Conservation (phyloP, 805 yeast species). For the Metschnikowia cerradonensis region DNA sequence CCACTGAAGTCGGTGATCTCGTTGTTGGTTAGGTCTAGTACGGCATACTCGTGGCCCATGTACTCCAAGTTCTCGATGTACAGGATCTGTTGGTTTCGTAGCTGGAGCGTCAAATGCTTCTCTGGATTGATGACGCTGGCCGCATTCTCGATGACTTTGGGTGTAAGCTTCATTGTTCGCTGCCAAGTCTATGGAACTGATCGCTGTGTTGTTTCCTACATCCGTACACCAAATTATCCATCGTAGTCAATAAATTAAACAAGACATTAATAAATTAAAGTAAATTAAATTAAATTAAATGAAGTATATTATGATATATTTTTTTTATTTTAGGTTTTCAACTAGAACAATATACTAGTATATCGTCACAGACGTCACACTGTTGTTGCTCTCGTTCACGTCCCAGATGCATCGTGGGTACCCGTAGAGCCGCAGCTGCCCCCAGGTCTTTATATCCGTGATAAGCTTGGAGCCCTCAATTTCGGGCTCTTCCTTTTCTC, state of each 20-base stretch:
- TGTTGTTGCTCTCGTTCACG: constrained; percentile 35
- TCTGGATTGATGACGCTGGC: constrained; percentile 33
- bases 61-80: constrained; percentile 34
- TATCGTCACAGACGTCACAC: constrained; percentile 35
- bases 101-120: constrained; percentile 31
- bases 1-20: constrained; percentile 52
- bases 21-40: constrained; percentile 74
- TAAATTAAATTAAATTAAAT: too few species aligned
- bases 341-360: constrained; percentile 17
- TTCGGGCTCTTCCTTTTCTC: constrained; percentile 1
- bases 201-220: background rate
- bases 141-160: constrained; percentile 28
- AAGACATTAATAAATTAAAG: too few species aligned
- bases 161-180: constrained; percentile 33
- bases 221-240: background rate
- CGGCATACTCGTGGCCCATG: constrained; percentile 37
- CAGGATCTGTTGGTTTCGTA: constrained; percentile 31
- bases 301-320: background rate
- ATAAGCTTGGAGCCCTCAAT: constrained; percentile 10
- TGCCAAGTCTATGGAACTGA: background rate
- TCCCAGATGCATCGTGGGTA: constrained; percentile 40
- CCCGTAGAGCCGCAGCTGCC: constrained; percentile 41
- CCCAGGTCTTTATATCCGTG: constrained; percentile 34
- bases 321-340: background rate
- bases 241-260: too few species aligned